phyloP scores from a whole-genome alignment of 2,329 filamentous ascomycete genomes.

The Neofusicoccum parvum region DNA sequence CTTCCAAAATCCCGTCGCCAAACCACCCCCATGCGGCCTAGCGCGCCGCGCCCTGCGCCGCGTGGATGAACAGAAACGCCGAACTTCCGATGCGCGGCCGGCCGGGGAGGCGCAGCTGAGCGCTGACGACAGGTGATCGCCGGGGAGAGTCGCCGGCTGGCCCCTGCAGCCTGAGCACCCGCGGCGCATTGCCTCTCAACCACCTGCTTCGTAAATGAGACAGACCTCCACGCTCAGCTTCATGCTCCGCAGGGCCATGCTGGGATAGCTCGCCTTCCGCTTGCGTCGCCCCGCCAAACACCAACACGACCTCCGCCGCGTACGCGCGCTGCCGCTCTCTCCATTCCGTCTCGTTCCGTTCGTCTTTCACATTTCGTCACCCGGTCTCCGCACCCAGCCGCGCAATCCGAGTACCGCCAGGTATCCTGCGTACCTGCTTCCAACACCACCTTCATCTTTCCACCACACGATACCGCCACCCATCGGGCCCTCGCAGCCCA shows the following conservation, averaged over 20 bases:
- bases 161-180: neutral
- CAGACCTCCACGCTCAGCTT: constrained; percentile 3
- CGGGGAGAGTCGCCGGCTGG: neutral
- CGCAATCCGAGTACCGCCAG: constrained; percentile 19
- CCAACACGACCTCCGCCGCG: neutral
- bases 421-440: constrained; percentile 21
- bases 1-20: constrained; percentile 15
- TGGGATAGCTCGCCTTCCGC: neutral
- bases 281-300: neutral
- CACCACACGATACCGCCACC: neutral
- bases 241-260: constrained; percentile 1
- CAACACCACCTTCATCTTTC: constrained; percentile 6
- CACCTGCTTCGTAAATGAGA: constrained; percentile 10
- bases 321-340: constrained; percentile 7
- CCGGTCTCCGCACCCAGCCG: constrained; percentile 18
- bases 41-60: neutral
- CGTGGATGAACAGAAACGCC: neutral
- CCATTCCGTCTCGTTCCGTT: constrained; percentile 1
- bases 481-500: constrained; percentile 9
- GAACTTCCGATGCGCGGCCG: neutral
- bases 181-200: neutral
- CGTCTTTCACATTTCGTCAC: constrained; percentile 9
- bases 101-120: constrained; percentile 2
- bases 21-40: constrained; percentile 15
- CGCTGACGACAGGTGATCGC: constrained; percentile 15